phyloP scores from a whole-genome alignment of 2,329 filamentous ascomycete genomes.

The Aspergillus quadricinctus region DNA sequence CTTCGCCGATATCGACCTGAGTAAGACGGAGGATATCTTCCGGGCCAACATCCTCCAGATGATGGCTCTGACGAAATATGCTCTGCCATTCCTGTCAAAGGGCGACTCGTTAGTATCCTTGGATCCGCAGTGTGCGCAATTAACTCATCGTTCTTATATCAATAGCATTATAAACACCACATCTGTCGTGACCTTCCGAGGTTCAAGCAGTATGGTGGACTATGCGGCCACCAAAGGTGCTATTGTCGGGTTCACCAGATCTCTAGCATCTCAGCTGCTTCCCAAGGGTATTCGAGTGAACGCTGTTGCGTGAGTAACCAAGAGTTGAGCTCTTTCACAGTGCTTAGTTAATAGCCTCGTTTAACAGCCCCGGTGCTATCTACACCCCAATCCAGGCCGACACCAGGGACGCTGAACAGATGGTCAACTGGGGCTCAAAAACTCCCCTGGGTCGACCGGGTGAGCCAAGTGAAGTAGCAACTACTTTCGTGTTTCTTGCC shows the following conservation, averaged over 20 bases:
- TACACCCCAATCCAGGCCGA: constrained; percentile 32
- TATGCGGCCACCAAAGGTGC: constrained; percentile 57
- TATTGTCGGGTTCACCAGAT: constrained; percentile 53
- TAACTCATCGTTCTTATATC: not conserved
- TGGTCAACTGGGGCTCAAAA: constrained; percentile 29
- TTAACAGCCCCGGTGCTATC: constrained; percentile 23
- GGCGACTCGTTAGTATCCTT: constrained; percentile 40
- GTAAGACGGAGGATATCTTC: constrained; percentile 54
- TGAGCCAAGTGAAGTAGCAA: constrained; percentile 34
- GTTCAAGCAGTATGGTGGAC: constrained; percentile 49
- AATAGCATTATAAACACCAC: constrained; percentile 54
- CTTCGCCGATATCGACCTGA: constrained; percentile 52
- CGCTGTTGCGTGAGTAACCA: constrained; percentile 31
- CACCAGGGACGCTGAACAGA: constrained; percentile 28
- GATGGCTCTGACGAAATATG: constrained; percentile 57
- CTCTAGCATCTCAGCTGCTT: constrained; percentile 51
- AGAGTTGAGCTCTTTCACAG: not conserved
- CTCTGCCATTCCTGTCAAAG: constrained; percentile 52
- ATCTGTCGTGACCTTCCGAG: constrained; percentile 53
- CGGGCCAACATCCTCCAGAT: constrained; percentile 55
- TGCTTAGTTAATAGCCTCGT: not conserved
- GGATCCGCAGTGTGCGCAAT: not conserved
- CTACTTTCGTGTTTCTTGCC: constrained; percentile 36
- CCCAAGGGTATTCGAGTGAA: constrained; percentile 56
- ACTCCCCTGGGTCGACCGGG: constrained; percentile 29